A percentile compares a stretch with the other conserved stretches of the same genome.
Evolutionary conservation across 257 asterid genomes (phyloP).

Genomic region (Marsdenia floribunda): DNA sequence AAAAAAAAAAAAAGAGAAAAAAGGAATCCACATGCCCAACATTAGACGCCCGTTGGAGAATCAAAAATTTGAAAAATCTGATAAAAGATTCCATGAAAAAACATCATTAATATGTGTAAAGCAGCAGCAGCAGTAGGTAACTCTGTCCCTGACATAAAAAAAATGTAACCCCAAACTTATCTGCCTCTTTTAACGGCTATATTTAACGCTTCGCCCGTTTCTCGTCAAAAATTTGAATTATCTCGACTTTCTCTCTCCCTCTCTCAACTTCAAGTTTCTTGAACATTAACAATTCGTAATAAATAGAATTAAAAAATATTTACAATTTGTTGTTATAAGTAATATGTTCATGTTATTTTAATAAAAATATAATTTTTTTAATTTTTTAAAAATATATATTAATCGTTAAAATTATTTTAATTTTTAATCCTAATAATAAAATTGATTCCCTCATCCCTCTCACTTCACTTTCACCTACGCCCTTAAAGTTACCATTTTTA

Average conservation of each 20-base stretch:
- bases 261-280: background rate
- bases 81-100: constrained; percentile 1
- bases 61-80: constrained; percentile 8
- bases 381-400: too few species aligned
- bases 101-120: background rate
- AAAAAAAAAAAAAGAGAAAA: too few species aligned
- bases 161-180: background rate
- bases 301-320: too few species aligned
- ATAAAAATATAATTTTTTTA: too few species aligned
- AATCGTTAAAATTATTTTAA: too few species aligned
- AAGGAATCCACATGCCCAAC: background rate
- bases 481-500: constrained; percentile 36
- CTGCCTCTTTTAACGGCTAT: constrained; percentile 49
- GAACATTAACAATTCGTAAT: too few species aligned
- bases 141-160: constrained; percentile 18
- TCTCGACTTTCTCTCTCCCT: background rate
- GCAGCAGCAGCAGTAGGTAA: background rate
- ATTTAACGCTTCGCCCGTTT: constrained; percentile 30
- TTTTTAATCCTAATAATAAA: too few species aligned
- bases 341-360: too few species aligned
- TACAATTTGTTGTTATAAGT: too few species aligned
- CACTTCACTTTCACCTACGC: constrained; percentile 17
- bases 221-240: constrained; percentile 54
- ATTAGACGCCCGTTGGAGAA: constrained; percentile 7
- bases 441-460: constrained; percentile 8